These are phyloP conservation scores for Discostella stelligera DNA, from an alignment of 352 stramenopile species.

Conservation along the genomic window DNA sequence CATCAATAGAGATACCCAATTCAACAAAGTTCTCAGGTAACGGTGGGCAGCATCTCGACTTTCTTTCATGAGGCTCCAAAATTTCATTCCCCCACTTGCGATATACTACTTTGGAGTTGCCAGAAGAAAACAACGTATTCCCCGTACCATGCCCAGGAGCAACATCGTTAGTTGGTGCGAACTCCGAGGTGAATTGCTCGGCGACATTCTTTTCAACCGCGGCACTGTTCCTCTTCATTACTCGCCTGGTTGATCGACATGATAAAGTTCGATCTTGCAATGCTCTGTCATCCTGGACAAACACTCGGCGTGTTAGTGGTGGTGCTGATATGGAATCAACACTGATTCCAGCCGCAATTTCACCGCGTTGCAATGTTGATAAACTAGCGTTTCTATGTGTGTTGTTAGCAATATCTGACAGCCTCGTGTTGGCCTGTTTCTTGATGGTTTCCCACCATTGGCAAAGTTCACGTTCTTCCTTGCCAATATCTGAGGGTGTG, in stretches of 20 bases:
- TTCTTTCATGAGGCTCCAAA: conserved; percentile 29
- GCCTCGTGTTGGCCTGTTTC: conserved; percentile 3
- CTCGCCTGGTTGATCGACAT: conserved; percentile 2
- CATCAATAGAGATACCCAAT: conserved; percentile 26
- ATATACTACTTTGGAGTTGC: conserved; percentile 12
- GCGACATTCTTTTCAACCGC: neutral
- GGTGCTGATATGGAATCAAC: neutral
- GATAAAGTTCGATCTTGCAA: conserved; percentile 2
- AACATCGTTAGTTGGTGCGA: conserved; percentile 6
- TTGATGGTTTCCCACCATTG: conserved; percentile 33
- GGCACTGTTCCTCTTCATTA: conserved; percentile 7
- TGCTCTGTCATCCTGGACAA: conserved; percentile 22
- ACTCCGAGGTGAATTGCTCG: conserved; percentile 30
- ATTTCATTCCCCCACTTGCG: conserved; percentile 50
- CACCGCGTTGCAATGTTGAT: conserved; percentile 8
- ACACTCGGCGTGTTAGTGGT: conserved; percentile 24
- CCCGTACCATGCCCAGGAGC: neutral
- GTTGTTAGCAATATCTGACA: neutral
- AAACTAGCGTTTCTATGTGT: neutral
- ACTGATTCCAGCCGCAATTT: conserved; percentile 3
- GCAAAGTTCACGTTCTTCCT: conserved; percentile 29
- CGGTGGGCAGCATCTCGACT: conserved; percentile 29
- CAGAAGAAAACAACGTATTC: neutral
- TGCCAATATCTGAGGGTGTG: conserved; percentile 13
- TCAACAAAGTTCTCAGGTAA: conserved; percentile 24